Base-by-base conservation (phyloP, 768 basidiomycete genomes). In the Pisolithus sp. region DNA sequence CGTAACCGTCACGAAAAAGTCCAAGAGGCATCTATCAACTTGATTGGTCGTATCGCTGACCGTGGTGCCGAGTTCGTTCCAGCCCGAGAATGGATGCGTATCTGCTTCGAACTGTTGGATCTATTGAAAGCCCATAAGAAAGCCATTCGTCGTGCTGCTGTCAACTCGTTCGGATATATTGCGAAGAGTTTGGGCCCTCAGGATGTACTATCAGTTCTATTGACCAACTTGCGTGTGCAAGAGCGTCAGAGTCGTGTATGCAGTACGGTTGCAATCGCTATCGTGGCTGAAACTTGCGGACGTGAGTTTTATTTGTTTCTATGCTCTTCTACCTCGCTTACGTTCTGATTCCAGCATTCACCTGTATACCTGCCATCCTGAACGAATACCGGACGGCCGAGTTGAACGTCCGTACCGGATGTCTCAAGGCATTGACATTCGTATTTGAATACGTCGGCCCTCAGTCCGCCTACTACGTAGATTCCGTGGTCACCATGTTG, bases 31-130 rank as follows among this genome's bases (percentile, higher is more conserved):
- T 97, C 94, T 2, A 99, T 99, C 74, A 99, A 99, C 73, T 80
- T 99, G 74, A 98, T 99, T 59, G 96, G 96, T 59, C 95, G 95
- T 71, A 98, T 99, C 59, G 95, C 96, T 52, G 96, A 99, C 82
- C 93, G 96, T 70, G 96, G 96, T 50, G 95, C 96, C 20, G 96
- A 98, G 70, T 97, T 92, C 55, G 95, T 99, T 0, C 94, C 96
- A 15, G 95, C 96, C 9, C 83, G 96, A 62, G 96, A 99, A 71
- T 98, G 95, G 96, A 99, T 99, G 96, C 87, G 96, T 64, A 98
- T 99, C 64, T 98, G 96, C 67, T 98, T 99, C 70, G 96, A 99
- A 65, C 73, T 99, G 31, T 80, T 99, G 46, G 96, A 98, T 64
- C 77, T 99, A 23, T 79, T 98, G 62, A 98, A 98, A 68, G 96